These are phyloP conservation scores for Aspergillus bridgeri DNA, from an alignment of 495 filamentous ascomycete species.

Conservation along the genomic window DNA sequence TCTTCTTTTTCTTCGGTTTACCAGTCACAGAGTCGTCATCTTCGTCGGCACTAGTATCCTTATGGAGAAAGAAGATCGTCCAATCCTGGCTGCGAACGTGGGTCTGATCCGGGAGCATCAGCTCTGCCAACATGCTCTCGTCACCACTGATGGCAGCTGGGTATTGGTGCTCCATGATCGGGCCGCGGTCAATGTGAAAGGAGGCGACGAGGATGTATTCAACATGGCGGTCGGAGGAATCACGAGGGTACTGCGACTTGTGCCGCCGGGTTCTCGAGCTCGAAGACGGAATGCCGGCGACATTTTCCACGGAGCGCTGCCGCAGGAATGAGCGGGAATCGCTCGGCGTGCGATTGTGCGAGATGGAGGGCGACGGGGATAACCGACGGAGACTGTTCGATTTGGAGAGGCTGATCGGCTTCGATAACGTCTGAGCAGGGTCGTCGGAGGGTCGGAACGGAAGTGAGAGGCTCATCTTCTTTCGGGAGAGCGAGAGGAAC, in stretches of 20 bases:
- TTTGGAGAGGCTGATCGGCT: slow-evolving; percentile 49
- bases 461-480: slow-evolving; percentile 42
- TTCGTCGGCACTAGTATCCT: slow-evolving; percentile 78
- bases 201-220: slow-evolving; percentile 99
- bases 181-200: slow-evolving; percentile 93
- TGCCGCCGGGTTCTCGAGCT: slow-evolving; percentile 44
- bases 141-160: slow-evolving; percentile 94
- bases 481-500: slow-evolving; percentile 10
- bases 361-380: slow-evolving; percentile 51
- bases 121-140: slow-evolving; percentile 93
- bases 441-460: slow-evolving; percentile 46
- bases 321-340: slow-evolving; percentile 40
- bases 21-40: slow-evolving; percentile 58
- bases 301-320: slow-evolving; percentile 45
- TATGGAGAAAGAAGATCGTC: slow-evolving; percentile 99
- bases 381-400: slow-evolving; percentile 52
- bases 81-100: slow-evolving; percentile 95
- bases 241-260: slow-evolving; percentile 83
- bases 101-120: slow-evolving; percentile 98
- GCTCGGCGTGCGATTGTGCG: slow-evolving; percentile 49
- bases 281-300: slow-evolving; percentile 23
- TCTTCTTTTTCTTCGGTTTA: slow-evolving; percentile 48
- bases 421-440: slow-evolving; percentile 32
- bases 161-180: slow-evolving; percentile 98
- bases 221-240: slow-evolving; percentile 83